Evolutionary conservation across 129 eudicot species (phyloP), one percentile per base, ranked within the genome.

Genomic region (Tagetes erecta): DNA sequence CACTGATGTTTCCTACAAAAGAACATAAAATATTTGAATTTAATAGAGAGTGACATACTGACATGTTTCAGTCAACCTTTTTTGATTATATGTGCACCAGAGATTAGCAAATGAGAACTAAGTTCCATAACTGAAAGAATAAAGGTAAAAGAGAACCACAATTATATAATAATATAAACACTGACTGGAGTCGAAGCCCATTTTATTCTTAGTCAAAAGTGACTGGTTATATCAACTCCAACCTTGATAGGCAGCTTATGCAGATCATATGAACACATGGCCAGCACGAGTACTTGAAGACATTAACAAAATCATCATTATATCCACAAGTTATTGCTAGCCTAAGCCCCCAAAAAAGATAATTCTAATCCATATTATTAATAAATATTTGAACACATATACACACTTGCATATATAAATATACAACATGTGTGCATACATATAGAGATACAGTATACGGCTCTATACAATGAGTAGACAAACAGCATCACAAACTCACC

Each of bases 1-100:
- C 52, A 83, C 73, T 39, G 99, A 94, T 37, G 91, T 85, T 80
- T 90, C 99, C 99, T 94, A 71, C 77, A 58, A 77, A 12, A 66
- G 33, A 74, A 30, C 2, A 13, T 70, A 53, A 74, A 36, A 71
- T 12, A 37, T 37, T 76, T 49, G 46, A 33, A 64, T 35, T 53
- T 37, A 6, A n/a, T 46, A 37, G 34, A 46, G 37, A 4, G 6
- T 59, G 63, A 46, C 14, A 77, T 57, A 41, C 38, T 77, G 63
- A 46, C 14, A 77, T 57, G 51, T 47, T 77, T 46, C 70, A 76
- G 53, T 77, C 70, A 37, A n/a, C 45, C 41, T 14, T 45, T 68
- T 67, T 30, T 44, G 9, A 34, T 10, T 57, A 40, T 12, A 36
- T 70, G 5, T 51, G 63, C 33, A 47, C 8, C 51, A 35, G 10